Base-by-base conservation (phyloP, 495 filamentous ascomycete genomes). In the Penicillium flavigenum region DNA sequence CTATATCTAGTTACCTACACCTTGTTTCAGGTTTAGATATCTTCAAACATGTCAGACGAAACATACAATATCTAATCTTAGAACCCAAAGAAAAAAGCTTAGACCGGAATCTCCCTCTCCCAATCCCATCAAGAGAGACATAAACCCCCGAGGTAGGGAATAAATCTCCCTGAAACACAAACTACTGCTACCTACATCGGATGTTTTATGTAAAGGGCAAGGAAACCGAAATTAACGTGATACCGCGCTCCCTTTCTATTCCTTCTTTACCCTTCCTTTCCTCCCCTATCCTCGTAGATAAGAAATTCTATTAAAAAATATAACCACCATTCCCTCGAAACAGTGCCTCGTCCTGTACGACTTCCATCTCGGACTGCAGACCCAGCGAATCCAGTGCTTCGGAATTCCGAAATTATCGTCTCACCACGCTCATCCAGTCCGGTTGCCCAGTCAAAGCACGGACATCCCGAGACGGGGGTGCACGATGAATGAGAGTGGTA, bases 331-430 rank as follows among this genome's bases (percentile, higher is more conserved):
- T n/a, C 36, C 10, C 26, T 43, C 24, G 38, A 43, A 39, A 55
- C 52, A 36, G 43, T 55, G 9, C 47, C 39, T 58, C 48, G 20
- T 16, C 20, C 31, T 53, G 56, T 58, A 53, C 56, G 41, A 58
- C 56, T 45, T 44, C 42, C 38, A 39, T 14, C n/a, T 47, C 53
- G 32, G 53, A 55, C 53, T 55, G 53, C 44, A 47, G 53, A 45
- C 17, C 39, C 56, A 52, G 16, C 56, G 56, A 58, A 58, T 58
- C 56, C 56, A 53, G 56, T 46, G 56, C 48, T 48, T 58, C 56
- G 56, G 56, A 58, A 58, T 58, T 58, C 56, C 48, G 48, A 58
- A 52, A 45, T 52, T 39, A 45, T 34, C 56, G 56, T 58, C 56
- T 51, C 47, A 57, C 47, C 47, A 52, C 27, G 42, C 56, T 24